These are phyloP conservation scores for Coemansia aciculifera DNA, from an alignment of 192 early-diverging fungal genomes.

Conservation along the genomic window DNA sequence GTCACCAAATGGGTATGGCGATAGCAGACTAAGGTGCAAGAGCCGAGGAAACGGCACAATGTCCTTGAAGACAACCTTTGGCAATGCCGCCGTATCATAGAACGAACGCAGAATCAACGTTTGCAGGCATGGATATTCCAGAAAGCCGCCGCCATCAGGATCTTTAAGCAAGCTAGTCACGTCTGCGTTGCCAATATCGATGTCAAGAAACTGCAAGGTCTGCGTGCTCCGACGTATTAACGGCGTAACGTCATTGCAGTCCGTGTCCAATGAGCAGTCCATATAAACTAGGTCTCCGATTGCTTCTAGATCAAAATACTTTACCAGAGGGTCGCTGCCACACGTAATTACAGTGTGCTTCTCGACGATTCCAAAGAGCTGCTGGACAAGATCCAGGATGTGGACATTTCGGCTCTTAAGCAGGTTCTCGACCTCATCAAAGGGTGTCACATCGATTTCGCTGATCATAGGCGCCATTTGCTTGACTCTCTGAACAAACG, in stretches of 20 bases:
- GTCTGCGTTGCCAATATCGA: neutral
- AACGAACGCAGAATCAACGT: neutral
- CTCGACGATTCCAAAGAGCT: neutral
- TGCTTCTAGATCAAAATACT: neutral
- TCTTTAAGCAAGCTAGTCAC: neutral
- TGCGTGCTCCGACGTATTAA: neutral
- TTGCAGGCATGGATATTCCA: neutral
- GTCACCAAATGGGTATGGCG: neutral
- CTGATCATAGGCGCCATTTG: neutral
- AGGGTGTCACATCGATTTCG: neutral
- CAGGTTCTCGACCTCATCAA: neutral
- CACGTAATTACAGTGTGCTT: neutral
- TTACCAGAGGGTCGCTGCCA: neutral
- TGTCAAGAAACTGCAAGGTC: neutral
- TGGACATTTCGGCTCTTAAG: neutral
- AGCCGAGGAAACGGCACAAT: neutral
- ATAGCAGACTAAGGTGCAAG: neutral
- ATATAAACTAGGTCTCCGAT: neutral
- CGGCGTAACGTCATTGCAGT: neutral
- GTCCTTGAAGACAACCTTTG: too few species aligned
- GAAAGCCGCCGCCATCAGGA: neutral
- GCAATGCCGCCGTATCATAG: too few species aligned
- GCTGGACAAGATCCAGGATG: neutral
- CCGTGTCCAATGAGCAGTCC: neutral
- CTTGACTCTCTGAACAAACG: neutral